Evolutionary conservation across 1,284 basidiomycete genomes (phyloP).

Genomic region (Amylostereum areolatum): DNA sequence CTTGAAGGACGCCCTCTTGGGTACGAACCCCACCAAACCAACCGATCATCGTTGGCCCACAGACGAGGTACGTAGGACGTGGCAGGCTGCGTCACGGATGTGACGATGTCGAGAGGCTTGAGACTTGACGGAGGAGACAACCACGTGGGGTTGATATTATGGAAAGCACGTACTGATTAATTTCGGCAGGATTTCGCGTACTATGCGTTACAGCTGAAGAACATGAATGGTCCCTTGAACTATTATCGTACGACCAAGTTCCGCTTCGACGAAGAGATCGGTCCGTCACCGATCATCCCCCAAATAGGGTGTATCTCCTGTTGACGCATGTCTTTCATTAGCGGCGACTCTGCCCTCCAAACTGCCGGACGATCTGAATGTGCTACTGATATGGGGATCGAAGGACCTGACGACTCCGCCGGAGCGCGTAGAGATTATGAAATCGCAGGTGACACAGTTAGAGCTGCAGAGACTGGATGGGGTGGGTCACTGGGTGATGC

Average conservation of each 20-base stretch:
- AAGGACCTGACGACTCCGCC: slow-evolving; percentile 34
- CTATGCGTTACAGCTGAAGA: slow-evolving; percentile 37
- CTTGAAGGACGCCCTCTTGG: slow-evolving; percentile 3
- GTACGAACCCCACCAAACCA: too few species aligned
- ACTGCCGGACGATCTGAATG: slow-evolving; percentile 40
- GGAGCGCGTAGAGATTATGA: slow-evolving; percentile 24
- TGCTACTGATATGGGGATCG: slow-evolving; percentile 57
- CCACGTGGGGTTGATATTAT: too few species aligned
- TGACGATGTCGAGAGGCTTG: too few species aligned
- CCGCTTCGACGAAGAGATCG: slow-evolving; percentile 59
- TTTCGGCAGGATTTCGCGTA: slow-evolving; percentile 51
- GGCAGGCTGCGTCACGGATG: too few species aligned
- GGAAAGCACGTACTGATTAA: too few species aligned
- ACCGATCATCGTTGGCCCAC: too few species aligned
- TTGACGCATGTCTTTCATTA: background rate
- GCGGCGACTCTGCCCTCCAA: background rate
- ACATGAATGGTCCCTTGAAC: slow-evolving; percentile 64
- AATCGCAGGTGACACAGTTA: slow-evolving; percentile 41
- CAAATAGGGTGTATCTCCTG: too few species aligned
- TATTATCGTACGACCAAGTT: slow-evolving; percentile 59
- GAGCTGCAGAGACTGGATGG: slow-evolving; percentile 45
- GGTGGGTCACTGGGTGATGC: slow-evolving; percentile 63
- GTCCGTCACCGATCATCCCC: slow-evolving; percentile 23
- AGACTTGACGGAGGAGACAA: too few species aligned
- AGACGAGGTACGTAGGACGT: too few species aligned